Base-by-base conservation (phyloP, 2,329 filamentous ascomycete species). In the Fusarium tanahbumbuense region DNA sequence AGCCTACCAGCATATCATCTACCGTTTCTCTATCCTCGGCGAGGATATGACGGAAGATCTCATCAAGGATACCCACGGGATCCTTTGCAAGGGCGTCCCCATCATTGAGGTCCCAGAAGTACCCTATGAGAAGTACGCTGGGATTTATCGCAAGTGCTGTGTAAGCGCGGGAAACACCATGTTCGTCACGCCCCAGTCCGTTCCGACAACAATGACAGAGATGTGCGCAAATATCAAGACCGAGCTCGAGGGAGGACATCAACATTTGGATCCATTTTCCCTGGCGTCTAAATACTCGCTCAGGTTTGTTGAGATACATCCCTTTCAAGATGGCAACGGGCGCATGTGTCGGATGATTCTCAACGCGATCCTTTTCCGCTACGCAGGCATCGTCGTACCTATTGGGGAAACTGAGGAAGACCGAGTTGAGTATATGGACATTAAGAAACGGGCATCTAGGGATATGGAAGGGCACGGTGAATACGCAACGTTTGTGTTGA, bases 281-380 rank as follows among this genome's bases (percentile, higher is more conserved):
- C 40, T 79, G 1, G 76, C 75, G 0, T 45, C 76, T 0, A 78
- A 78, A 16, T 76, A 76, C 18, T 75, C 75, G 0, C 56, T 76
- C 4, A 48, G 68, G 5, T 79, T 82, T 30, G 76, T 82, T 13
- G 73, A 74, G 9, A 82, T 82, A 3, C 79, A 83, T 12, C 81
- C 79, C 0, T 83, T 83, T 25, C 72, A 74, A 13, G 80, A 82
- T 27, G 80, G 80, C 0, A 83, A 83, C 28, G 80, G 80, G 0
- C 64, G 80, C 3, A 75, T 77, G 65, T 81, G 79, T 40, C 74
- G 79, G 1, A 71, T 83, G 13, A 73, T 83, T 3, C 71, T 82
- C 0, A 83, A 82, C 18, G 74, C 73, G 0, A 73, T 83, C 0
- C 56, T 82, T 0, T 58, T 79, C 1, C 78, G 77, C 2, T 80